These are phyloP conservation scores for Stentor roeselii DNA, from an alignment of 73 alveolate genomes.

Conservation along the genomic window DNA sequence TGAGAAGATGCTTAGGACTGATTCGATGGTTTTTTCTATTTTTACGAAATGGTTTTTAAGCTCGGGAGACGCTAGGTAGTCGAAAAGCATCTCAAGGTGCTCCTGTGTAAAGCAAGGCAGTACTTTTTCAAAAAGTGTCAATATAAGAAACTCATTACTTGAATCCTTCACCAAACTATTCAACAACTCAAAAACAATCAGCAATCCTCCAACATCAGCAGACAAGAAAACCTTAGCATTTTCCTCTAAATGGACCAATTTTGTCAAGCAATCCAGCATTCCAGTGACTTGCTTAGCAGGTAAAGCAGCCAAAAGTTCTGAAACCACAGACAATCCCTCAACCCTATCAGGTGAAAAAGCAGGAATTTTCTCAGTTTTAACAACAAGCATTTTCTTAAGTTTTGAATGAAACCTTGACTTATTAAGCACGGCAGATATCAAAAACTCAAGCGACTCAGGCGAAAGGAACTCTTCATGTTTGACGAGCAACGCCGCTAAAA, in stretches of 20 bases:
- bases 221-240: not conserved
- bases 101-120: conserved; percentile 3
- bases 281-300: conserved; percentile 11
- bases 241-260: not conserved
- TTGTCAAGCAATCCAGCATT: not conserved
- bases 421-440: not conserved
- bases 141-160: not conserved
- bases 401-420: not conserved
- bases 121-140: not conserved
- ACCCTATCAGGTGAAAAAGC: not conserved
- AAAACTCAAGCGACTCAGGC: not conserved
- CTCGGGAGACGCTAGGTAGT: not conserved
- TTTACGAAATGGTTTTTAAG: not conserved
- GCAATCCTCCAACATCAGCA: not conserved
- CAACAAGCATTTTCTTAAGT: conserved; percentile 5
- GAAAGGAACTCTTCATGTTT: not conserved
- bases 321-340: not conserved
- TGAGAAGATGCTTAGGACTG: not conserved
- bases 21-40: not conserved
- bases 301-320: not conserved
- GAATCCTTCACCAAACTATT: not conserved
- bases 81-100: conserved; percentile 1
- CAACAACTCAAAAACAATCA: not conserved
- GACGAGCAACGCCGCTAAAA: not conserved
- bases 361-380: conserved; percentile 4